Evolutionary conservation across 345 rosid genomes (phyloP), one percentile per base, ranked within the genome.

Genomic region (Passiflora organensis): DNA sequence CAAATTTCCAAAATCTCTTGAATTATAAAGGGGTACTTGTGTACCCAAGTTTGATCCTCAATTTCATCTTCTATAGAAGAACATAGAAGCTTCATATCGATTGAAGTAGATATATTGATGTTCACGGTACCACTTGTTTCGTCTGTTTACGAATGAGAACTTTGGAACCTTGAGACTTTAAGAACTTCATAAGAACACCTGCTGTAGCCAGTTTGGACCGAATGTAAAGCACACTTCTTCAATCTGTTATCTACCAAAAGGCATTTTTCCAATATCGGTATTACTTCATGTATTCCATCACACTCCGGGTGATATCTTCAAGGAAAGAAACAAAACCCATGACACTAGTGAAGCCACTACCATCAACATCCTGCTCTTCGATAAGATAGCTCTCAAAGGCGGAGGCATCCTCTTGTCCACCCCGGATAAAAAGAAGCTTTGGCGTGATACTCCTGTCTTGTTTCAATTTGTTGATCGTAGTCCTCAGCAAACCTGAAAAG

Each of bases 281-380:
- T 28, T 24, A 93, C 69, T 85, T 93, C 81, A 93, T 68, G 85
- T 83, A 86, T 60, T 86, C 96, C 70, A 83, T 21, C 57, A 85
- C 96, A 17, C 96, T 69, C 60, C 77, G 95, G 23, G 85, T 77
- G 53, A 93, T 64, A 43, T 84, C 91, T 51, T 89, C 95, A 1
- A 93, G 96, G 86, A 93, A 89, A 37, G 99, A 81, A 42, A 86
- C 99, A 46, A 86, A 93, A 18, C 97, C 95, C 91, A 75, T 82
- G 69, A 82, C 87, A 55, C 87, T 86, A 44, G 95, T 74, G 59
- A 81, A 80, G 73, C 95, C 89, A 39, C 65, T 85, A 20, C 97
- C 97, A 5, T 89, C 94, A 0, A 89, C 97, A n/a, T 83, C 95
- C 62, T 89, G 99, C 62, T 93, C 99, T 79, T 93, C 99, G 0